Percentiles rank a stretch among this genome's conserved stretches.
Conservation (phyloP, 495 filamentous ascomycete species). For the Aspergillus wentii region DNA sequence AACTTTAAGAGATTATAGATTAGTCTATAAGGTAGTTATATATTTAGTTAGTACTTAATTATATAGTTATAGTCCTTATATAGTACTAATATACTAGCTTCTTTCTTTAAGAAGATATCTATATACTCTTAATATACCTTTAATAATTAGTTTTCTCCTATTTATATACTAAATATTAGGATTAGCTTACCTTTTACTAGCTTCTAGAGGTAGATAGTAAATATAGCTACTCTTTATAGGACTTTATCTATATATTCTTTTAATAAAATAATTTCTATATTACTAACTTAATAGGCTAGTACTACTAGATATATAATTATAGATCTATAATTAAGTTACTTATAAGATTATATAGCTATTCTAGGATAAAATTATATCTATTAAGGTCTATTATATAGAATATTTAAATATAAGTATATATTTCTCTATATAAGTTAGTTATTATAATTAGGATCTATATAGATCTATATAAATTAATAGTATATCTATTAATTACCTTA, state of each 20-base stretch:
- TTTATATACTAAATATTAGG: background rate
- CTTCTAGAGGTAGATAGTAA: background rate
- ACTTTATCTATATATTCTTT: background rate
- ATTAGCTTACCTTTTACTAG: background rate
- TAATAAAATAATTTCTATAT: background rate
- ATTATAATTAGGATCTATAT: background rate
- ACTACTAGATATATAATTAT: background rate
- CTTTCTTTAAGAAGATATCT: background rate
- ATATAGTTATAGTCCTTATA: conserved; percentile 1
- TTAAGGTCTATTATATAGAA: background rate
- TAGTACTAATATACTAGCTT: background rate
- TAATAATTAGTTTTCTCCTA: background rate
- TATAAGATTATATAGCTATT: background rate
- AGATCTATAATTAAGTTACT: background rate
- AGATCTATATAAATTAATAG: background rate
- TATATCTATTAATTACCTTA: background rate
- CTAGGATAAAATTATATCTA: background rate
- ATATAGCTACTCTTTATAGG: background rate
- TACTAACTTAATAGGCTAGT: background rate
- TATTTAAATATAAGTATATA: background rate
- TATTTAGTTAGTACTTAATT: conserved; percentile 1
- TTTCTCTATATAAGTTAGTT: background rate
- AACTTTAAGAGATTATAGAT: background rate
- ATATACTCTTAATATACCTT: background rate
- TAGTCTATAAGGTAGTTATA: conserved; percentile 3